Evolutionary conservation across 148 eudicot species (phyloP), one percentile per base, ranked within the genome.

Genomic region (Linanthus parryae): DNA sequence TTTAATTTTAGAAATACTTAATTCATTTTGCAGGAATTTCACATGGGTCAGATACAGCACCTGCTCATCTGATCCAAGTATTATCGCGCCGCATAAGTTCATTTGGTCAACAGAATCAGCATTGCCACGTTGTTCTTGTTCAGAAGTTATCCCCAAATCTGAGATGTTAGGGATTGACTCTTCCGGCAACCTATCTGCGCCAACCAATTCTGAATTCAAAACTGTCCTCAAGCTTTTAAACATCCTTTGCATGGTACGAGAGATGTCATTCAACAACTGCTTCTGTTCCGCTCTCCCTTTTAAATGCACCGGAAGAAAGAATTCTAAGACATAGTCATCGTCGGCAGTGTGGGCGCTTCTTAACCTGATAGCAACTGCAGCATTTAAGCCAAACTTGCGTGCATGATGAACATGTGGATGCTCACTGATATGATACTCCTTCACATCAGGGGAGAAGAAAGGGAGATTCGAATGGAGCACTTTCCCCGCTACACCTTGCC

Each of bases 321-420:
- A 80, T 73, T 90, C 97, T 44, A 90, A 58, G 43, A 90, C 66
- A 39, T 90, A 90, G 52, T 90, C 97, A 62, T 85, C 95, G 12
- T 66, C 55, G 0, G 77, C 81, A n/a, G 97, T 85, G 48, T 78
- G 75, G 12, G 68, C 78, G 67, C 95, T 85, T 67, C 97, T 76
- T 15, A 90, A 59, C 70, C 92, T 72, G 37, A 85, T 83, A 14
- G 97, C 95, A 54, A 90, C 92, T 31, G 92, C 88, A 21, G 85
- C 88, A 62, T 63, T 68, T 24, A 90, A 64, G 37, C 85, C 75
- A 68, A 69, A 78, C 58, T 78, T 90, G 0, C 97, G 83, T 3
- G 97, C 92, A 56, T 90, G 95, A 59, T 85, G 97, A 49, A 85
- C 97, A 11, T 83, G 80, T 10, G 97, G 97, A 41, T 90, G 85